These are phyloP conservation scores for Geotrichum candidum DNA, from an alignment of 1,139 yeast species.

Conservation along the genomic window DNA sequence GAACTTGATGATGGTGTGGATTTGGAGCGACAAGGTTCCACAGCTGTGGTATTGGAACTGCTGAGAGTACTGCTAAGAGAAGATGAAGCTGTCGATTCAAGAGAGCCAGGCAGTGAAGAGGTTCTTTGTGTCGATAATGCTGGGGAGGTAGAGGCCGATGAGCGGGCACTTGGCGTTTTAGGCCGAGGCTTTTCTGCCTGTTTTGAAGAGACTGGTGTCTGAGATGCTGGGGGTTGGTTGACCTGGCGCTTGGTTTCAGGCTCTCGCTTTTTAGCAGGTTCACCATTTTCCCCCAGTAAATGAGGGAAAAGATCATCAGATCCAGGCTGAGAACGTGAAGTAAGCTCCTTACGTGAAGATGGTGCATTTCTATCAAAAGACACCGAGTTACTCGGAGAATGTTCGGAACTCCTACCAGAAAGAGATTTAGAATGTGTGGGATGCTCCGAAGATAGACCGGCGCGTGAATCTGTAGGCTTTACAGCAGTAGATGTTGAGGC, in stretches of 20 bases:
- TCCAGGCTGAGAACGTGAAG: not conserved
- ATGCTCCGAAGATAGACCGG: not conserved
- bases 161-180: not conserved
- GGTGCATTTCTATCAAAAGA: not conserved
- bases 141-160: not conserved
- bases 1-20: not conserved
- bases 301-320: constrained; percentile 19
- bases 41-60: not conserved
- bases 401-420: not conserved
- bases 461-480: not conserved
- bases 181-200: not conserved
- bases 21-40: not conserved
- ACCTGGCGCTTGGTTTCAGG: not conserved
- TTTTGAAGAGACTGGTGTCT: not conserved
- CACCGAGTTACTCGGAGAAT: not conserved
- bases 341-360: constrained; percentile 1
- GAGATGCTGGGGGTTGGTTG: not conserved
- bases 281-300: constrained; percentile 10
- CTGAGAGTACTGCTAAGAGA: not conserved
- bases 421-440: constrained; percentile 4
- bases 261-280: constrained; percentile 8
- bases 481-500: not conserved
- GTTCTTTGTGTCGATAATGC: not conserved
- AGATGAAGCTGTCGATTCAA: not conserved
- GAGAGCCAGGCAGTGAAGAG: not conserved